Base-by-base conservation (phyloP, 1,284 basidiomycete genomes). In the Trichosporon sp. region DNA sequence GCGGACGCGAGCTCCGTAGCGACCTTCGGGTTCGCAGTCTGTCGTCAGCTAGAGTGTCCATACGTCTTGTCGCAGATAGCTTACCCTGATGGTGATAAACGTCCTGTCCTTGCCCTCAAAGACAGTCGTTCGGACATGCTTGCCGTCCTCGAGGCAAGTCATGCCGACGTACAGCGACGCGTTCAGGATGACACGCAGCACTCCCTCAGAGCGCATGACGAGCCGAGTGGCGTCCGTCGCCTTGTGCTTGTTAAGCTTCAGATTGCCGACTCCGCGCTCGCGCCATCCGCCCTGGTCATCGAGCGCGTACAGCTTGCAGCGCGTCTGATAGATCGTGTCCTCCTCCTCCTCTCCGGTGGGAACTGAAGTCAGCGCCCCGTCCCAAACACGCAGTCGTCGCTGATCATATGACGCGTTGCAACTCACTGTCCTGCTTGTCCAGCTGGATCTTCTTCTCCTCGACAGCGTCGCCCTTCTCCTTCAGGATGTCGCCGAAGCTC, bases 171-270 rank as follows among this genome's bases (percentile, higher is more conserved):
- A 97, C 62, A 98, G 85, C 38, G 89, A 87, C 47, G 92, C 89
- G 77, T 98, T 98, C 66, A 98, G 85, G 67, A 98, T 84, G 62
- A 97, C 83, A 0, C 92, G 87, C 76, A 92, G 89, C 11, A 96
- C 93, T 1, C 93, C 95, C 75, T 98, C 95, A 75, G 95, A 93
- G 68, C 95, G 89, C 94, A 98, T 97, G 44, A 98, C 95, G 18
- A 60, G 56, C 27, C 56, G 56, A n/a, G 56, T 15, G 15, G 56
- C 29, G 15, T 60, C 56, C 6, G 56, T 60, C 56, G 27, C 56
- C 56, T 60, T 60, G 56, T 60, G 56, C 56, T 94, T 89, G 77
- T 96, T 96, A 74, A 96, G 82, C 77, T 89, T 92, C 70, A 97
- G 79, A 18, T 88, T 86, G 1, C 95, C 95, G 15, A 89, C 92